A percentile compares a stretch with the other conserved stretches of the same genome.
Evolutionary conservation across 257 asterid genomes (phyloP).

Genomic region (Ajuga chamaepitys): DNA sequence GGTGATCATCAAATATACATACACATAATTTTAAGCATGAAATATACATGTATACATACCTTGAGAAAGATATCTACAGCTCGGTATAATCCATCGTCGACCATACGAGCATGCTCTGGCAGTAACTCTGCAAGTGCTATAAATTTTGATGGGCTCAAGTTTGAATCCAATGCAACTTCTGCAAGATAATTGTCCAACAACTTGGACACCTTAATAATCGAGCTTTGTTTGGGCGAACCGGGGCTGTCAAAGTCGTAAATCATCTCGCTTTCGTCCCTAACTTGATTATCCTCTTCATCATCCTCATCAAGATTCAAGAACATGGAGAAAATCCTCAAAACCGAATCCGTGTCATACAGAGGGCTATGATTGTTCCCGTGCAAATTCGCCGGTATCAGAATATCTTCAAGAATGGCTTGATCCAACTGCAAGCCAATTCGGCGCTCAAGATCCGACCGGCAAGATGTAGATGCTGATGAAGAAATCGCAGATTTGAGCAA

Average conservation of each 20-base stretch:
- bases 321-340: slow-evolving; percentile 69
- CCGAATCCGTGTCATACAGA: slow-evolving; percentile 60
- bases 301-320: slow-evolving; percentile 84
- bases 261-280: slow-evolving; percentile 71
- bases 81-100: slow-evolving; percentile 72
- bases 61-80: slow-evolving; percentile 92
- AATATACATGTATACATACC: too few species aligned
- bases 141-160: slow-evolving; percentile 61
- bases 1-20: background rate
- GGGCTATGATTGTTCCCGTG: slow-evolving; percentile 54
- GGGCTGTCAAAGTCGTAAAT: slow-evolving; percentile 76
- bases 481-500: slow-evolving; percentile 65
- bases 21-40: too few species aligned
- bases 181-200: slow-evolving; percentile 74
- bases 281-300: slow-evolving; percentile 52
- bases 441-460: slow-evolving; percentile 84
- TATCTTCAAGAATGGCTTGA: slow-evolving; percentile 90
- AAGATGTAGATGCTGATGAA: slow-evolving; percentile 57
- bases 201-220: slow-evolving; percentile 77
- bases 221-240: slow-evolving; percentile 88
- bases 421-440: slow-evolving; percentile 83
- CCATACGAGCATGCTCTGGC: slow-evolving; percentile 85
- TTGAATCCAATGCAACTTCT: slow-evolving; percentile 73
- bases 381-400: slow-evolving; percentile 56
- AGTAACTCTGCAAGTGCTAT: slow-evolving; percentile 67